phyloP scores from a whole-genome alignment of 1,284 basidiomycete genomes.

The Malassezia restricta region DNA sequence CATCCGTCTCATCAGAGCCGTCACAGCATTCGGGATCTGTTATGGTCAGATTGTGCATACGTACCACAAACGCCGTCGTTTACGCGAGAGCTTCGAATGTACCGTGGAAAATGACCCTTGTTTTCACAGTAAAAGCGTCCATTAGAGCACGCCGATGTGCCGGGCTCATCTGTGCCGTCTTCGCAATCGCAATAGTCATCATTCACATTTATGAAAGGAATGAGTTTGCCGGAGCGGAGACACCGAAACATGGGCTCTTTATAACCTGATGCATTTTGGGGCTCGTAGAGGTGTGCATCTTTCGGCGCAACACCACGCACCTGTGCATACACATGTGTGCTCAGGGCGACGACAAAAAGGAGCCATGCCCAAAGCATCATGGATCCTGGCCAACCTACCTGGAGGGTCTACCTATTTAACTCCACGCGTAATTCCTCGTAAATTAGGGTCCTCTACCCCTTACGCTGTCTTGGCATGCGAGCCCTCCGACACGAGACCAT shows the following conservation, averaged over 20 bases:
- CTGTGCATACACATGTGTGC: background rate
- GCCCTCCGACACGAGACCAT: slow-evolving; percentile 7
- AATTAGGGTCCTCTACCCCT: background rate
- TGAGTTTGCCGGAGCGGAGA: slow-evolving; percentile 26
- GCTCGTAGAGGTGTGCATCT: slow-evolving; percentile 8
- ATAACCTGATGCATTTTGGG: background rate
- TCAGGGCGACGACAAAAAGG: slow-evolving; percentile 54
- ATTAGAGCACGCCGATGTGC: slow-evolving; percentile 73
- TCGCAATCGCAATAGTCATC: slow-evolving; percentile 89
- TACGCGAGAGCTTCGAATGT: slow-evolving; percentile 70
- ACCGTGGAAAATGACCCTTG: slow-evolving; percentile 69
- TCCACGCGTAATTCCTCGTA: slow-evolving; percentile 3
- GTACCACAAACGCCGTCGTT: slow-evolving; percentile 85
- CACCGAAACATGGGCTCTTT: slow-evolving; percentile 25
- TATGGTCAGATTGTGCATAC: background rate
- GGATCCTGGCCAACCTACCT: background rate
- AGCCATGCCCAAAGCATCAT: slow-evolving; percentile 1
- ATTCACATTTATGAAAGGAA: slow-evolving; percentile 65
- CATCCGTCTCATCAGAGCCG: slow-evolving; percentile 72
- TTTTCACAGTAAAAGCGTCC: slow-evolving; percentile 73
- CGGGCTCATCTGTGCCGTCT: slow-evolving; percentile 88
- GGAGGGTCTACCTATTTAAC: background rate
- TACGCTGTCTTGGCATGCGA: background rate
- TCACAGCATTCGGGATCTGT: slow-evolving; percentile 88
- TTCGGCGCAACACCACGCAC: slow-evolving; percentile 9